phyloP scores from a whole-genome alignment of 495 filamentous ascomycete genomes.

The Tuber borchii region DNA sequence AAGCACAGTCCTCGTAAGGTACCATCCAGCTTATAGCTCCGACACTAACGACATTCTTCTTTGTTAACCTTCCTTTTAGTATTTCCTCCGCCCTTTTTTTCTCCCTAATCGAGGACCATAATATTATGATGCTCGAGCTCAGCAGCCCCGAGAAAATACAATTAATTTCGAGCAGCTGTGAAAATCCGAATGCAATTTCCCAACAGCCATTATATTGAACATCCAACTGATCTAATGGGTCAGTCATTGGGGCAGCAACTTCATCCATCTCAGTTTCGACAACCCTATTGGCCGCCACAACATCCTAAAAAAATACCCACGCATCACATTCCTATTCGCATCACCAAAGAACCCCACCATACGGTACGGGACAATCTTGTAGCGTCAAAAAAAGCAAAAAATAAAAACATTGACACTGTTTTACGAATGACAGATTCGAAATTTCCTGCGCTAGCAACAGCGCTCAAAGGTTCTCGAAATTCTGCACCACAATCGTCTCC shows the following conservation, averaged over 20 bases:
- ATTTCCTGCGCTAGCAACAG: background rate
- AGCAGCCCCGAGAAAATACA: background rate
- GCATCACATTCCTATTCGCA: background rate
- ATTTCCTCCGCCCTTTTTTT: background rate
- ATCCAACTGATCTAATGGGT: background rate
- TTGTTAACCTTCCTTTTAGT: background rate
- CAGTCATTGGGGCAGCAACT: background rate
- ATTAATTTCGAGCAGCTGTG: background rate
- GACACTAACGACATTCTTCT: background rate
- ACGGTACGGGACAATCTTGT: background rate
- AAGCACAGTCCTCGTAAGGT: background rate
- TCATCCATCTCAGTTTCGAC: background rate
- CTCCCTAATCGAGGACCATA: background rate
- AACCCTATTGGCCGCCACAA: slow-evolving; percentile 2
- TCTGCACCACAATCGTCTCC: background rate
- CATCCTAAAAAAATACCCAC: background rate
- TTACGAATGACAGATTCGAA: background rate
- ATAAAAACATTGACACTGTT: background rate
- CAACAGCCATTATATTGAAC: background rate
- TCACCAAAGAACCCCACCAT: background rate
- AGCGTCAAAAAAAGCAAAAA: background rate
- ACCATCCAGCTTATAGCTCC: background rate
- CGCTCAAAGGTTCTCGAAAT: background rate
- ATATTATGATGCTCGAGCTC: background rate
- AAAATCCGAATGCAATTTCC: background rate